Base-by-base conservation (phyloP, 192 early-diverging fungal genomes). In the Spizellomyces punctatus region DNA sequence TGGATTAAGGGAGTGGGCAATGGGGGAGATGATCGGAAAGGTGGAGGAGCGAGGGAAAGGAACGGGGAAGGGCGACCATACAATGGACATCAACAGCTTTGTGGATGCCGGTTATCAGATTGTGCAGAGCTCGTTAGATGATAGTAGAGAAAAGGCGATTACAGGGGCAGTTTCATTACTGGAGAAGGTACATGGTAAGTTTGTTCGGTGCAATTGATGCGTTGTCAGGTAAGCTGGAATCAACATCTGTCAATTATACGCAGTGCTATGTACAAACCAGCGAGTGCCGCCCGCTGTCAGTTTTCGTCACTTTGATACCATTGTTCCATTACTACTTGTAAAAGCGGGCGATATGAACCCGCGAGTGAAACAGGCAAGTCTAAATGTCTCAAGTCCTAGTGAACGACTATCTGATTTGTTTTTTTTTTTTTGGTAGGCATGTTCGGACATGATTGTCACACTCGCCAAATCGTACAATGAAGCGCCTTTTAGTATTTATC, bases 341-440 rank as follows among this genome's bases (percentile, higher is more conserved):
- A 86, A 87, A 60, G 70, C 81, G 14, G 77, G 79, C 1, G 89
- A 91, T 73, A 71, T 84, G 63, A 90, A 89, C 57, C 67, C 84
- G 8, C 80, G 88, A 8, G 72, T 89, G 10, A 81, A 79, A 46
- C 81, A 87, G 68, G 76, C 42, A 16, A 77, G 74, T 10, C 58
- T 79, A 3, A 2, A 36, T 36, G 27, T 36, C 27, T 36, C 27
- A 36, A 36, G 27, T 0, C 27, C 27, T 36, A 3, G 0, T 0
- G 27, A 36, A 3, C 27, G 27, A 36, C 27, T 36, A 36, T 36
- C 27, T 36, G 27, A 36, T 36, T 3, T 36, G 27, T 2, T 36
- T 3, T 36, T 36, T 3, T 36, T 36, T 36, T 36, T 3, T 36
- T 36, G 27, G 27, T 36, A 36, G 27, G 27, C 27, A 3, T 36